Evolutionary conservation across 371 early-diverging fungal genomes (phyloP).

Genomic region (Mortierella sp.): DNA sequence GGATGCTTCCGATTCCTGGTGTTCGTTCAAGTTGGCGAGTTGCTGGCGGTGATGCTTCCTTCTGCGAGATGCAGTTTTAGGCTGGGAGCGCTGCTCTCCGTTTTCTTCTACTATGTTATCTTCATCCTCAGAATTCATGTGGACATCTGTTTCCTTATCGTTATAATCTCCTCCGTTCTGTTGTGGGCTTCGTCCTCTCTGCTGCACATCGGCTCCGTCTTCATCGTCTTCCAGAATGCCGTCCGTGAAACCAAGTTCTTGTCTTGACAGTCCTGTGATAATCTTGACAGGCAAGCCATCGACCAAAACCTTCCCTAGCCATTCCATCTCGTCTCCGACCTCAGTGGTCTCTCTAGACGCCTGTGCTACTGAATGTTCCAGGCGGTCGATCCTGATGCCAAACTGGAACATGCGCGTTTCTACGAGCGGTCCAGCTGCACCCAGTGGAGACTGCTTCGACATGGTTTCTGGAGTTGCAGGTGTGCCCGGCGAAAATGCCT

Average conservation of each 20-base stretch:
- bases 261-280: conserved; percentile 26
- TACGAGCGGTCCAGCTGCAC: not conserved
- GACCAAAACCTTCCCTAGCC: conserved; percentile 46
- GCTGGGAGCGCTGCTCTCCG: not conserved
- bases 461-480: not conserved
- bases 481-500: conserved; percentile 9
- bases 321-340: conserved; percentile 27
- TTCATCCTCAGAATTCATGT: not conserved
- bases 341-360: not conserved
- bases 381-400: conserved; percentile 46
- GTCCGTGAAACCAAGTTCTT: conserved; percentile 46
- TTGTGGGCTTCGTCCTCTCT: not conserved
- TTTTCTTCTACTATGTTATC: not conserved
- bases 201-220: conserved; percentile 4
- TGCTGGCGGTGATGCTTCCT: conserved; percentile 42
- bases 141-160: not conserved
- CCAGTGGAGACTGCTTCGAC: not conserved
- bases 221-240: conserved; percentile 36
- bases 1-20: not conserved
- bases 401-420: conserved; percentile 54
- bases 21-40: conserved; percentile 9
- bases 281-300: conserved; percentile 39
- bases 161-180: not conserved
- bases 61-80: conserved; percentile 12
- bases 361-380: conserved; percentile 32